Evolutionary conservation across 768 basidiomycete genomes (phyloP), one percentile per base, ranked within the genome.

Genomic region (Tylopilus sp.): DNA sequence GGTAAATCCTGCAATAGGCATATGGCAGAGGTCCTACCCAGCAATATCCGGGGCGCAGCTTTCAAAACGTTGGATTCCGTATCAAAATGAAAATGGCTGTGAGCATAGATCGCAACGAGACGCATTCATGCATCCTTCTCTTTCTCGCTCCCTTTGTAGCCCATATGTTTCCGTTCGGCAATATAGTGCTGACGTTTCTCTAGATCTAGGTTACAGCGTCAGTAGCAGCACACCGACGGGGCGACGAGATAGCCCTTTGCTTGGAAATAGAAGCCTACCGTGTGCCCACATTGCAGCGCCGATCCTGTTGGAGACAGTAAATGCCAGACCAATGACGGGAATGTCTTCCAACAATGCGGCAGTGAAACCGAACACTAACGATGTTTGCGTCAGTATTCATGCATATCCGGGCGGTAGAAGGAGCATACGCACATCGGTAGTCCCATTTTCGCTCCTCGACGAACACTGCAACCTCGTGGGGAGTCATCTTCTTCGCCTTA

Each of bases 251-350:
- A 22, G 5, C 25, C 8, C 25, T 26, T 26, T 26, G 25, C 25
- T 26, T 8, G 8, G 26, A 25, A 1, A 36, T 17, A 36, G 15
- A n/a, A 20, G 60, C 74, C 15, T 50, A 88, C 86, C 88, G 56
- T 85, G 82, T 5, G 89, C 88, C 87, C 92, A 97, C 94, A 97
- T 95, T 1, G 92, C 92, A 3, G 91, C 94, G 6, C 93, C 93
- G 22, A 95, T 80, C 6, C 91, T 78, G 64, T 95, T 95, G 0
- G 91, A 93, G 17, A 95, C 75, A 2, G 85, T 85, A 64, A 95
- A 91, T 10, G 87, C 68, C 5, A 95, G 70, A 0, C 94, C 94
- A 3, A 92, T 61, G 51, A 97, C 78, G 0, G 94, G 94, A 0
- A 95, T 70, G 2, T 79, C 77, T 69, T 97, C 94, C 3, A 94